phyloP scores from a whole-genome alignment of 441 rosid species.

The Jatropha podagrica region DNA sequence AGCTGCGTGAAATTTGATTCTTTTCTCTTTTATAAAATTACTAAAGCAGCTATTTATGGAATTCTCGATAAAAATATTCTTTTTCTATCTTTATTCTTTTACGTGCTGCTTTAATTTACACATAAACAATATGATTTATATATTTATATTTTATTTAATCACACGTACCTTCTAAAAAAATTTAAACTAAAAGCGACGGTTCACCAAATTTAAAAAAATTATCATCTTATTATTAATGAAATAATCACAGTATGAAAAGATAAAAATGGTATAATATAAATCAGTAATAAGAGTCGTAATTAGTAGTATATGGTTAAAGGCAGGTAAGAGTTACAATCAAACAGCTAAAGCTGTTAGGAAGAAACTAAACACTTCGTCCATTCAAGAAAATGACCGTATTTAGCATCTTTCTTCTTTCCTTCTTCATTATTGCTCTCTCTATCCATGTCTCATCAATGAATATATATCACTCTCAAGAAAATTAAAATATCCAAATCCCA shows the following conservation, averaged over 20 bases:
- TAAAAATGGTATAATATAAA: not conserved
- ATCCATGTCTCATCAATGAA: slow-evolving; percentile 2
- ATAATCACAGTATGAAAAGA: too few species aligned
- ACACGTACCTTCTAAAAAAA: too few species aligned
- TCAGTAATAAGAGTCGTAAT: slow-evolving; percentile 1
- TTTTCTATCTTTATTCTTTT: too few species aligned
- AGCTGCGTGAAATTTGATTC: not conserved
- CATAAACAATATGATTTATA: too few species aligned
- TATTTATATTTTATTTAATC: too few species aligned
- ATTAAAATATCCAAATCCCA: slow-evolving; percentile 10
- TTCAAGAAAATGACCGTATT: slow-evolving; percentile 33
- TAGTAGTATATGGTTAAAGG: slow-evolving; percentile 8
- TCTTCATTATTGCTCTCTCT: slow-evolving; percentile 1
- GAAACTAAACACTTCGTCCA: slow-evolving; percentile 31
- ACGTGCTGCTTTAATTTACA: too few species aligned
- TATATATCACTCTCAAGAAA: not conserved
- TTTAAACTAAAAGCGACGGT: too few species aligned
- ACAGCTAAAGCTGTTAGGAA: slow-evolving; percentile 44
- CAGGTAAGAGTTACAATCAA: slow-evolving; percentile 43
- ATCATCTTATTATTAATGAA: too few species aligned
- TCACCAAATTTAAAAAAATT: too few species aligned
- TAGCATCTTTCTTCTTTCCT: not conserved
- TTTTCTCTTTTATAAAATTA: slow-evolving; percentile 16
- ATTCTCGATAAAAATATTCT: not conserved
- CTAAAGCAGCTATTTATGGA: not conserved